Evolutionary conservation across 2,329 filamentous ascomycete species (phyloP).

Genomic region (Colletotrichum tamarilloi): DNA sequence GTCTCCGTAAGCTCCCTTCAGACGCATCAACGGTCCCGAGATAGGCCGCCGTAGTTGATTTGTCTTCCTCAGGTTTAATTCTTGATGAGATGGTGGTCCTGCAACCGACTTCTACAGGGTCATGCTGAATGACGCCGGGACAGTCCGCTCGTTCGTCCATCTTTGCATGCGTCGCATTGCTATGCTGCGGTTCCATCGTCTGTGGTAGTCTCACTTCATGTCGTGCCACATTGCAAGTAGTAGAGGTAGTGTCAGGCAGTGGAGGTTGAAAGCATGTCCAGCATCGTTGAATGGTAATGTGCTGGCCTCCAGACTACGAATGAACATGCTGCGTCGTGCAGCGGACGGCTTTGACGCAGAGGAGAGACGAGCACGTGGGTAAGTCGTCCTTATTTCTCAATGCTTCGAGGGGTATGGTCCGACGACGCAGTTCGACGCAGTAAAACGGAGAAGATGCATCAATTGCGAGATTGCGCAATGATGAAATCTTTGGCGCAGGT

Average conservation of each 20-base stretch:
- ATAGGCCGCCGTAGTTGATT: not conserved
- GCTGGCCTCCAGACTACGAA: constrained; percentile 9
- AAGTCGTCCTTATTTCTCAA: constrained; percentile 4
- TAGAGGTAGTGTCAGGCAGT: constrained; percentile 13
- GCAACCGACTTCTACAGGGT: constrained; percentile 2
- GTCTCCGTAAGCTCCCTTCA: not conserved
- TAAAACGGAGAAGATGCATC: constrained; percentile 1
- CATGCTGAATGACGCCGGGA: constrained; percentile 5
- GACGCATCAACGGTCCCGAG: not conserved
- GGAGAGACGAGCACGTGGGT: constrained; percentile 23
- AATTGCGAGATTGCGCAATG: constrained; percentile 16
- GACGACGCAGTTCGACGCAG: constrained; percentile 3
- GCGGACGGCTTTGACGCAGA: not conserved
- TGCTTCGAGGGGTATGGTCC: not conserved
- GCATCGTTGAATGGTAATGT: constrained; percentile 17
- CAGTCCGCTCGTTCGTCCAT: constrained; percentile 20
- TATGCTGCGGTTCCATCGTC: constrained; percentile 20
- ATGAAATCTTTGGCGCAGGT: constrained; percentile 7
- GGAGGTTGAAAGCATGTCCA: not conserved
- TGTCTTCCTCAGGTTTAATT: not conserved
- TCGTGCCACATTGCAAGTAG: constrained; percentile 25
- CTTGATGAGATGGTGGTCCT: constrained; percentile 1
- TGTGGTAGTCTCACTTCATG: constrained; percentile 7
- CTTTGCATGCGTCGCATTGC: constrained; percentile 4
- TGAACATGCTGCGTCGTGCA: constrained; percentile 19